Base-by-base conservation (phyloP, 1,139 yeast species). In the Candida sanyaensis region DNA sequence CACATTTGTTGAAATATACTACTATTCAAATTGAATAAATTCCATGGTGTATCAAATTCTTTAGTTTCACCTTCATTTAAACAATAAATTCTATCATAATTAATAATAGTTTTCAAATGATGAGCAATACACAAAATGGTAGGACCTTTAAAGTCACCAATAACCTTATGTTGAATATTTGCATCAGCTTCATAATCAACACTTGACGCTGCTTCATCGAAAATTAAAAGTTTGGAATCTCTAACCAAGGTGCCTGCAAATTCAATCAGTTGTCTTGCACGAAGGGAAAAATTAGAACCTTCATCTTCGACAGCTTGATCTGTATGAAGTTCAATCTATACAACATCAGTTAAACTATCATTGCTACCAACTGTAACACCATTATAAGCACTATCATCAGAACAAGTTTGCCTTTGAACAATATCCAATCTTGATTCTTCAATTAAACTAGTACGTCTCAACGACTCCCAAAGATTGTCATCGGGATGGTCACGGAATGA, bases 1-100 rank as follows among this genome's bases (percentile, higher is more conserved):
- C 91, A 86, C 89, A 86, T 83, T 47, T 76, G 75, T 52, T 78
- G 71, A 67, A 86, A 63, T 29, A 62, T 58, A 42, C 64, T 55
- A 23, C 51, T 52, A 11, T 50, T 36, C 17, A 26, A 27, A 37
- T 57, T 55, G 50, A 58, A 68, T 48, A 68, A 60, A 27, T 58
- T 60, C 56, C 59, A 55, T 11, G 86, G 86, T 1, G 77, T 69
- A 56, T 81, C 92, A 59, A 77, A 80, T 61, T 86, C 90, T 29
- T 68, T 74, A 37, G 83, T 69, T 51, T 75, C 75, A 49, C 92
- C 92, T 45, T 76, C 68, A 47, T 70, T 75, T 56, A 72, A 61
- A 6, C 54, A 72, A n/a, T n/a, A 56, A 17, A 72, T 66, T 44
- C 66, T 58, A 52, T 72, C 75, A 53, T 72, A 72, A 46, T 68